phyloP scores from a whole-genome alignment of 805 yeast genomes.

The Lachancea sp. region DNA sequence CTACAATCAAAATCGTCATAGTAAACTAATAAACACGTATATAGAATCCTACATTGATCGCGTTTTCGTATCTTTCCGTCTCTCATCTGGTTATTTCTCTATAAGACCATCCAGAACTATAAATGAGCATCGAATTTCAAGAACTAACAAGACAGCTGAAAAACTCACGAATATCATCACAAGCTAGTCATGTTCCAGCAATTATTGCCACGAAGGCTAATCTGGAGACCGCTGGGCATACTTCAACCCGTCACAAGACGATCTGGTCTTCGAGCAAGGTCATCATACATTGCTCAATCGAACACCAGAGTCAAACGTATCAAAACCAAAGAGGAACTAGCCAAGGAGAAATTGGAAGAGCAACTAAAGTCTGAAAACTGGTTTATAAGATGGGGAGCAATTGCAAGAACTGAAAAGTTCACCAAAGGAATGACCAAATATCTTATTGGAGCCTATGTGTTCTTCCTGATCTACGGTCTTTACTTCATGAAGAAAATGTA shows the following conservation, averaged over 20 bases:
- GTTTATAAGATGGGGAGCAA: slow-evolving; percentile 47
- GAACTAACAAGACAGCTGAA: background rate
- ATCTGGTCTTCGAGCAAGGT: background rate
- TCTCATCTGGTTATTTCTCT: slow-evolving; percentile 24
- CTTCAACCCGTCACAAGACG: background rate
- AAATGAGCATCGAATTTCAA: background rate
- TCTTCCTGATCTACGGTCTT: slow-evolving; percentile 52
- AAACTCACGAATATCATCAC: no score
- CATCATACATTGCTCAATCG: slow-evolving; percentile 18
- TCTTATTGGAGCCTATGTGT: slow-evolving; percentile 53
- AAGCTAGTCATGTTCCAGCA: background rate
- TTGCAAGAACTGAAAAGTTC: slow-evolving; percentile 48
- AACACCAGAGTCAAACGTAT: slow-evolving; percentile 15
- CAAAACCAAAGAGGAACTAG: slow-evolving; percentile 32
- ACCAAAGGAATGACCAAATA: slow-evolving; percentile 57
- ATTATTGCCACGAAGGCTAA: background rate
- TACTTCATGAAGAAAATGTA: slow-evolving; percentile 62
- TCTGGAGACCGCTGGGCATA: background rate
- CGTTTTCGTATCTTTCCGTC: slow-evolving; percentile 43
- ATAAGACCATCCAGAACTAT: no score
- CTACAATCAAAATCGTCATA: no score
- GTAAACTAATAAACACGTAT: no score
- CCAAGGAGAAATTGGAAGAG: slow-evolving; percentile 29
- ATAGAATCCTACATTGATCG: no score
- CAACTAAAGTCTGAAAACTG: slow-evolving; percentile 33